Evolutionary conservation across 495 filamentous ascomycete species (phyloP).

Genomic region (Tuber aestivum): DNA sequence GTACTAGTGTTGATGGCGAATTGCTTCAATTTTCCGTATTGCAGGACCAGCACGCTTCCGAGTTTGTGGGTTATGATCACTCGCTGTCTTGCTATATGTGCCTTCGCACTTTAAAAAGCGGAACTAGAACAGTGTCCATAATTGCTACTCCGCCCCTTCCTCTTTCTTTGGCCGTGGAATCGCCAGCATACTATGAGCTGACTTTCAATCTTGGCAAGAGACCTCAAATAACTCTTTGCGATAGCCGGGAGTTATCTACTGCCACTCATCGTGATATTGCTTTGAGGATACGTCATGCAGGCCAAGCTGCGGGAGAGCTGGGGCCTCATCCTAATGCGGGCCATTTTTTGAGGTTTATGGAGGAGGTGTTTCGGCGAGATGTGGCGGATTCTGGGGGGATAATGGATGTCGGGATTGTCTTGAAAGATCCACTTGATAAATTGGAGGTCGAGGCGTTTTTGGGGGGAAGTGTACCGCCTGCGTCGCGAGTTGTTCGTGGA

Average conservation of each 20-base stretch:
- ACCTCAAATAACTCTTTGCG: neutral
- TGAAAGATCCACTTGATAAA: neutral
- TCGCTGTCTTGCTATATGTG: neutral
- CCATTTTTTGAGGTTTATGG: neutral
- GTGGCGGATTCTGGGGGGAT: neutral
- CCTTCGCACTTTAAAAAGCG: neutral
- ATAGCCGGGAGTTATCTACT: neutral
- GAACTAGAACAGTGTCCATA: neutral
- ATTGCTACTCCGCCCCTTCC: neutral
- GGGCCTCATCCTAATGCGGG: neutral
- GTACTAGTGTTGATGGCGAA: neutral
- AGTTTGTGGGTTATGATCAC: conserved; percentile 1
- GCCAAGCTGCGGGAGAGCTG: neutral
- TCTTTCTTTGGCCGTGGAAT: neutral
- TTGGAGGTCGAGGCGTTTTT: neutral
- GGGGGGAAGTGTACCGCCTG: neutral
- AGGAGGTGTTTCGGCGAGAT: neutral
- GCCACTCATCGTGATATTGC: neutral
- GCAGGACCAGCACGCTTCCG: neutral
- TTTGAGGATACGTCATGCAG: neutral
- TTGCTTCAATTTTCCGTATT: neutral
- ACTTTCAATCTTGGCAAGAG: neutral
- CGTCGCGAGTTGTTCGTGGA: neutral
- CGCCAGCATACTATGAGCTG: neutral
- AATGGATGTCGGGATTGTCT: neutral